Evolutionary conservation across 352 stramenopile species (phyloP), one percentile per base, ranked within the genome.

Genomic region (Globisporangium spinosum): DNA sequence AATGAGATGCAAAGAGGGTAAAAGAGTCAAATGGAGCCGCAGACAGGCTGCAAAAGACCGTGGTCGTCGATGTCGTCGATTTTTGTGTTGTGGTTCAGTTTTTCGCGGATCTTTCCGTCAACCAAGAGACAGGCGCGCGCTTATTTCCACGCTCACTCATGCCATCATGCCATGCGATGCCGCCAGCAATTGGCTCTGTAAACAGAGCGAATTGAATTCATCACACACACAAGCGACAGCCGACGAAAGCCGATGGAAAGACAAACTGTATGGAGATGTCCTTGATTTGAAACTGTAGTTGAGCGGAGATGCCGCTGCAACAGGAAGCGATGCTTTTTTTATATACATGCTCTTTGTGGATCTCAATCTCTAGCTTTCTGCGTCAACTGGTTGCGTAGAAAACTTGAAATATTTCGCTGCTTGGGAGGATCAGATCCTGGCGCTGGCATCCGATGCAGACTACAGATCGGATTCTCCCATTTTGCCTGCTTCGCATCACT

Each of bases 41-140:
- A 49, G 56, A 61, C 32, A 47, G 20, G 17, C 38, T 45, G 38
- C 38, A 45, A 45, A 43, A 17, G 38, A 45, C 20, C 15, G 8
- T 45, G 54, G 5, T 22, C 47, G 8, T 27, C n/a, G 17, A 27
- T 38, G 32, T 38, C 32, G 53, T 32, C 13, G 23, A 40, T 34
- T 58, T 58, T n/a, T 38, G 25, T 61, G 8, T 40, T n/a, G 56
- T 49, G 56, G 29, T 61, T 61, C 56, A 47, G 55, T 15, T 61
- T 61, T 45, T 22, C 12, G 10, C 20, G 23, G 17, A 7, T 17
- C 13, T 45, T 62, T 62, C 22, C 32, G 56, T 15, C 56, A 51
- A 62, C 32, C 32, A 62, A 49, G 56, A 62, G 56, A 62, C 32
- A 62, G 56, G 56, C 55, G 53, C 13, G 3, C 22, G 22, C 9